Conservation (phyloP, 768 basidiomycete species). For the Candolleomyces aberdarensis region DNA sequence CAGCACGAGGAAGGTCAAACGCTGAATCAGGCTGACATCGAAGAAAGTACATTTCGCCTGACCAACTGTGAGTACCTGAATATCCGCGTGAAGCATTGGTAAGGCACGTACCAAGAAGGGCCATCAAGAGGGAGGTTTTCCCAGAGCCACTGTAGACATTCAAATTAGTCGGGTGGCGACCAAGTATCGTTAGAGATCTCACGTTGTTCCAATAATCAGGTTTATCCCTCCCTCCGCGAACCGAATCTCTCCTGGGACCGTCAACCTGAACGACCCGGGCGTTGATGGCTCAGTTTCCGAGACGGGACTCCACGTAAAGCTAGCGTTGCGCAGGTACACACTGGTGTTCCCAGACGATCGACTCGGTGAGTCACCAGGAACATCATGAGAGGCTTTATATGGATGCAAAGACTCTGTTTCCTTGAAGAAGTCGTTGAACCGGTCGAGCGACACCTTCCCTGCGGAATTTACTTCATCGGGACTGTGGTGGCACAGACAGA, state of each 20-base stretch:
- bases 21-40: conserved; percentile 51
- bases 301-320: conserved; percentile 53
- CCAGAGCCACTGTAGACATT: conserved; percentile 36
- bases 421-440: conserved; percentile 35
- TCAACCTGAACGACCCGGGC: conserved; percentile 38
- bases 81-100: conserved; percentile 24
- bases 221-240: conserved; percentile 56
- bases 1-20: conserved; percentile 64
- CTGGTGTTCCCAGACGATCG: conserved; percentile 11
- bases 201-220: conserved; percentile 57
- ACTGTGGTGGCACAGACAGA: neutral
- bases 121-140: conserved; percentile 63
- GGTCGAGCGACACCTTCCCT: conserved; percentile 62
- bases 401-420: conserved; percentile 34
- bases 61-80: conserved; percentile 17
- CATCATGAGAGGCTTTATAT: neutral
- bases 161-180: conserved; percentile 24
- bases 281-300: conserved; percentile 29
- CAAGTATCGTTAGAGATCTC: neutral
- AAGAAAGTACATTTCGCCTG: conserved; percentile 68
- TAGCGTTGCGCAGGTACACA: conserved; percentile 57
- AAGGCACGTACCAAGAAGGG: conserved; percentile 37
- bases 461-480: conserved; percentile 1
- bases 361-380: neutral
- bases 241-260: conserved; percentile 48